phyloP scores from a whole-genome alignment of 768 basidiomycete species.

The Cystofilobasidium capitatum region DNA sequence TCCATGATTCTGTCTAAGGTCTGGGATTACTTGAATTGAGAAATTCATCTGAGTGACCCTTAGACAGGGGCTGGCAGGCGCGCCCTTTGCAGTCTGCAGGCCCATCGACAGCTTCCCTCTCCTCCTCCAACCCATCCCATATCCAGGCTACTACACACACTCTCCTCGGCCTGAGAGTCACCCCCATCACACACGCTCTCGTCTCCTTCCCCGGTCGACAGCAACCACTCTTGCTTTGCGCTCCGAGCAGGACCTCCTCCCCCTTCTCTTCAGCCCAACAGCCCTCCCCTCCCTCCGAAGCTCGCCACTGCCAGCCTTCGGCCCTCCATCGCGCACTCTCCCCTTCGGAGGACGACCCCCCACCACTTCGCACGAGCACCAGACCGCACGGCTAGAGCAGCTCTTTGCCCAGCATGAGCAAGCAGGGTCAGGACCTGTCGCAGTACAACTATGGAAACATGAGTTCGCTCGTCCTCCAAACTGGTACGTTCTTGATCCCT shows the following conservation, averaged over 20 bases:
- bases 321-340: not conserved
- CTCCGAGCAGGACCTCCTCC: not conserved
- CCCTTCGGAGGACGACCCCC: not conserved
- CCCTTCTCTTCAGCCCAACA: not conserved
- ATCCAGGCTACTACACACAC: too few species aligned
- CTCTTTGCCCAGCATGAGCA: conserved; percentile 15
- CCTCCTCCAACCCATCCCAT: too few species aligned
- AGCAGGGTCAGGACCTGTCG: conserved; percentile 63
- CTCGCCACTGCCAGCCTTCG: not conserved
- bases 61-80: too few species aligned
- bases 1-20: too few species aligned
- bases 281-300: not conserved
- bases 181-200: too few species aligned
- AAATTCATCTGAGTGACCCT: too few species aligned
- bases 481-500: conserved; percentile 41
- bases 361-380: not conserved
- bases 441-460: conserved; percentile 94
- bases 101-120: too few species aligned
- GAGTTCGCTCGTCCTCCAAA: conserved; percentile 87
- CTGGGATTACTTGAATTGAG: too few species aligned
- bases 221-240: too few species aligned
- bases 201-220: not conserved
- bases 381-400: too few species aligned
- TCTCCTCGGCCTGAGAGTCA: too few species aligned
- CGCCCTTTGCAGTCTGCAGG: too few species aligned